Conservation (phyloP, 2,329 filamentous ascomycete species). For the Pseudopyrenochaeta lycopersici region DNA sequence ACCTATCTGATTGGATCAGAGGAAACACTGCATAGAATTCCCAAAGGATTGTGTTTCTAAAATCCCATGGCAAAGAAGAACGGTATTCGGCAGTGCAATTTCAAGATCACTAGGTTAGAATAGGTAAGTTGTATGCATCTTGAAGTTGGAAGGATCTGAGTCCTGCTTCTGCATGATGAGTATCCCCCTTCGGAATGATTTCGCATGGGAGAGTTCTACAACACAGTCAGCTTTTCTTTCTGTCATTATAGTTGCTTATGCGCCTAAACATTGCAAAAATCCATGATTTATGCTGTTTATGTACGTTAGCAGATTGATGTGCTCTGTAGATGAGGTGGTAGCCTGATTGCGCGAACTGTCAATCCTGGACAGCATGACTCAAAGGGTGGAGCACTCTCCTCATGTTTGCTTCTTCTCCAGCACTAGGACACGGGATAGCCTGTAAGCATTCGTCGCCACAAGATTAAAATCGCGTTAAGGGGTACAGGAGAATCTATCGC, state of each 20-base stretch:
- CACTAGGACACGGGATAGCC: neutral
- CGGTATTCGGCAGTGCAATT: neutral
- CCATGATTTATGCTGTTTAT: too few relatives aligned
- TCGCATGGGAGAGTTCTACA: neutral
- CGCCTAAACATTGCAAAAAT: too few relatives aligned
- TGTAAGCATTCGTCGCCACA: neutral
- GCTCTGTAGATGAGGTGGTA: neutral
- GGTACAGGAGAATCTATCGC: neutral
- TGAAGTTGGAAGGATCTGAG: neutral
- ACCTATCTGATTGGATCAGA: too few relatives aligned
- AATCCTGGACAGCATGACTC: neutral
- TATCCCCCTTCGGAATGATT: neutral
- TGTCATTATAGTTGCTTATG: too few relatives aligned
- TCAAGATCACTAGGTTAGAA: too few relatives aligned
- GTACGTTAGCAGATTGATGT: too few relatives aligned
- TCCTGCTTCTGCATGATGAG: neutral
- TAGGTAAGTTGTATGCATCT: conserved; percentile 1
- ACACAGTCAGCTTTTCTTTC: too few relatives aligned
- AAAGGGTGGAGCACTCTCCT: neutral
- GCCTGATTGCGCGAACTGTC: neutral
- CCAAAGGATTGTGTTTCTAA: neutral
- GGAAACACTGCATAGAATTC: too few relatives aligned
- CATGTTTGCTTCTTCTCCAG: neutral
- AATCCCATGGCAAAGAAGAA: neutral
- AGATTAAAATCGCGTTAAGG: neutral